Conservation (phyloP, 2,329 filamentous ascomycete genomes). For the Penicillium sp. region DNA sequence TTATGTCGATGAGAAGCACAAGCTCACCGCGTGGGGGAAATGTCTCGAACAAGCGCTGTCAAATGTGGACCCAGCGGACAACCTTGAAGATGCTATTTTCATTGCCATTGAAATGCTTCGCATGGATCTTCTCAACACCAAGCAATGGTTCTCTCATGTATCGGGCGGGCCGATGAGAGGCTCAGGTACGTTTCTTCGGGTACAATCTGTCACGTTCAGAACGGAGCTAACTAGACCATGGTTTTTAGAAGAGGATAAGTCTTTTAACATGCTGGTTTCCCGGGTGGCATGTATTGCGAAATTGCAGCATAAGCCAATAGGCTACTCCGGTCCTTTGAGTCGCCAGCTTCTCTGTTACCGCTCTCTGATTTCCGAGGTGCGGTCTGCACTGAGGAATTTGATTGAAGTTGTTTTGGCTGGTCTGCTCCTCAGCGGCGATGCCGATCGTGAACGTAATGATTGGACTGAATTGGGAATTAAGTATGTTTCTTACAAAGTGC, state of each 20-base stretch:
- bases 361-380: constrained; percentile 78
- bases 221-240: constrained; percentile 1
- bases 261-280: constrained; percentile 79
- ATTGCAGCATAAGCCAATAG: constrained; percentile 79
- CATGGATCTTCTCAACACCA: constrained; percentile 75
- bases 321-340: constrained; percentile 93
- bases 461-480: constrained; percentile 71
- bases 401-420: constrained; percentile 80
- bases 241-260: constrained; percentile 70
- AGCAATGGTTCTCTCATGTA: constrained; percentile 64
- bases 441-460: constrained; percentile 70
- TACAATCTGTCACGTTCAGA: background rate
- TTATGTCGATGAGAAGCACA: constrained; percentile 78
- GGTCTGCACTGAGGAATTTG: constrained; percentile 78
- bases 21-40: constrained; percentile 81
- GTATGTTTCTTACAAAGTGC: constrained; percentile 53
- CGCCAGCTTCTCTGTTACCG: constrained; percentile 86
- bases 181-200: constrained; percentile 41
- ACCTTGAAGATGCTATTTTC: constrained; percentile 77
- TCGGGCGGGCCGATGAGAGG: constrained; percentile 64
- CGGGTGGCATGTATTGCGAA: constrained; percentile 83
- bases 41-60: constrained; percentile 73
- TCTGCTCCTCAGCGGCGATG: constrained; percentile 80
- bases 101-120: constrained; percentile 84
- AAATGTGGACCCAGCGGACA: constrained; percentile 59